A percentile compares a stretch with the other conserved stretches of the same genome.
These are phyloP conservation scores for Paraphoma sp. DNA, from an alignment of 2,329 filamentous ascomycete species.

Conservation along the genomic window DNA sequence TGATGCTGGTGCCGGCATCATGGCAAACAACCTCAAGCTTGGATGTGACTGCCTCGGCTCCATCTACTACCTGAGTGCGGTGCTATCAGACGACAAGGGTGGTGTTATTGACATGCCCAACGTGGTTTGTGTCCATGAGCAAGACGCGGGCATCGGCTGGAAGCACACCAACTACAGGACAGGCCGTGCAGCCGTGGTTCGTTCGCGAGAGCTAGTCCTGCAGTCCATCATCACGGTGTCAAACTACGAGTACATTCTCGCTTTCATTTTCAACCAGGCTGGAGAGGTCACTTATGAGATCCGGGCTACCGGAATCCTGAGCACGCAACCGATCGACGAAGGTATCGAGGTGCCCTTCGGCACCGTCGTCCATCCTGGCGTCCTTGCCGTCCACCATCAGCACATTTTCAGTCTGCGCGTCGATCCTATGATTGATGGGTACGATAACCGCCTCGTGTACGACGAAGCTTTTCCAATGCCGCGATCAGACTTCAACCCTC, in stretches of 20 bases:
- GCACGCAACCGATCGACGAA: slow-evolving; percentile 71
- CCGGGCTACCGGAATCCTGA: slow-evolving; percentile 72
- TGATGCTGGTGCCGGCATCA: slow-evolving; percentile 69
- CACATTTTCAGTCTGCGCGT: slow-evolving; percentile 71
- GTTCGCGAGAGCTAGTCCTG: slow-evolving; percentile 70
- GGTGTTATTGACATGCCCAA: slow-evolving; percentile 67
- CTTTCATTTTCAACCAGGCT: slow-evolving; percentile 75
- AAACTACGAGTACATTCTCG: slow-evolving; percentile 77
- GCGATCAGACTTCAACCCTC: slow-evolving; percentile 61
- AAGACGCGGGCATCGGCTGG: slow-evolving; percentile 72
- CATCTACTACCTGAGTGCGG: slow-evolving; percentile 70
- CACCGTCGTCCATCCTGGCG: slow-evolving; percentile 72
- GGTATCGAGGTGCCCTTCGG: slow-evolving; percentile 70
- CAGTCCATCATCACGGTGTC: slow-evolving; percentile 75
- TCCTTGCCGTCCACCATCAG: slow-evolving; percentile 74
- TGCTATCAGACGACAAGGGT: slow-evolving; percentile 66
- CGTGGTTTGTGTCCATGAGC: slow-evolving; percentile 73
- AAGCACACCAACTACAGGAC: slow-evolving; percentile 77
- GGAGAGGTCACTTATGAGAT: slow-evolving; percentile 72
- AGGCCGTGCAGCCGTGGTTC: slow-evolving; percentile 66
- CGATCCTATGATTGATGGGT: slow-evolving; percentile 56
- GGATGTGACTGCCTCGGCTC: slow-evolving; percentile 75
- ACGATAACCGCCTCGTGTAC: slow-evolving; percentile 56
- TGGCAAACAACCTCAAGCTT: slow-evolving; percentile 72
- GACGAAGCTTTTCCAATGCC: slow-evolving; percentile 66